A percentile compares a stretch with the other conserved stretches of the same genome.
Evolutionary conservation across 768 basidiomycete genomes (phyloP).

Genomic region (Leccinum olivaceopallidum): DNA sequence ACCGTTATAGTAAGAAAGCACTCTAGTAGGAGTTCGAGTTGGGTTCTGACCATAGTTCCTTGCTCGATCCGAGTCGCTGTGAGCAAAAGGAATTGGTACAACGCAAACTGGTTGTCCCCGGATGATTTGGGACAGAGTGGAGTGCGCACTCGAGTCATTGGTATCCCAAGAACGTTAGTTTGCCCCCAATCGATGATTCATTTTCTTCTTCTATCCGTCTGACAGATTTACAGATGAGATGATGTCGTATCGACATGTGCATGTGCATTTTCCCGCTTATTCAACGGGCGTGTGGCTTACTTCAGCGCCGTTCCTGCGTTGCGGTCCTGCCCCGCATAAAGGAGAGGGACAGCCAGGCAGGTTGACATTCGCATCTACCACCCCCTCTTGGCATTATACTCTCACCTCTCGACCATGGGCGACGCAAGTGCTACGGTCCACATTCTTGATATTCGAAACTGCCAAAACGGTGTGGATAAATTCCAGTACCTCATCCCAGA

Average conservation of each 20-base stretch:
- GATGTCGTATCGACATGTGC: background rate
- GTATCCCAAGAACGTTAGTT: background rate
- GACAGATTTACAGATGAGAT: background rate
- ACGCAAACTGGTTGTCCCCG: background rate
- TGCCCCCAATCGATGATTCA: background rate
- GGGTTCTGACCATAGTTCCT: background rate
- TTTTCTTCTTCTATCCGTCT: background rate
- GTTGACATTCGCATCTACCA: background rate
- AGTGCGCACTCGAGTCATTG: background rate
- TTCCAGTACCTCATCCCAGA: conserved; percentile 37
- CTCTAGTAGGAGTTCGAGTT: background rate
- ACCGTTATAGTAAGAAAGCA: background rate
- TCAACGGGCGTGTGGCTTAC: conserved; percentile 13
- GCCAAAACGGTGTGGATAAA: conserved; percentile 5
- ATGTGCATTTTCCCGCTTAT: background rate
- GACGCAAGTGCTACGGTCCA: conserved; percentile 18
- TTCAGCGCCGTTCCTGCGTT: conserved; percentile 5
- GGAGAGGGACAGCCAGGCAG: background rate
- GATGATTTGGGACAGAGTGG: background rate
- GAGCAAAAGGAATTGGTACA: background rate
- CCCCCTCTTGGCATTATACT: background rate
- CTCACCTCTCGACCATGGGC: conserved; percentile 18
- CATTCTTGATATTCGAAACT: conserved; percentile 26
- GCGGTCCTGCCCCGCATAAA: background rate
- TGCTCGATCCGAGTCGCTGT: background rate